Conservation (phyloP, 2,329 filamentous ascomycete genomes). For the Calonectria honghensis region DNA sequence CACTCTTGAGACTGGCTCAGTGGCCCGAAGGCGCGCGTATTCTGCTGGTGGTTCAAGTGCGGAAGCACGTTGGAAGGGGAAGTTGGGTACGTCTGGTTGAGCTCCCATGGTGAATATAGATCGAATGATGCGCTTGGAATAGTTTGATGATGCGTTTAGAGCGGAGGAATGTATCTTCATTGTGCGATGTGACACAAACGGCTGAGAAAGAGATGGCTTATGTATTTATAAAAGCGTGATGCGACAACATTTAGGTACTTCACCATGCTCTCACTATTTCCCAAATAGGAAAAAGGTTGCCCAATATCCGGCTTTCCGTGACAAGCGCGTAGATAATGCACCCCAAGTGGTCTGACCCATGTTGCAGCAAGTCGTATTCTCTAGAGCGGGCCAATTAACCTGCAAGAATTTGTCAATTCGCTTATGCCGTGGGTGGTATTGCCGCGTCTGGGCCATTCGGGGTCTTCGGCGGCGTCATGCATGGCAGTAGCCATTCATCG, state of each 20-base stretch:
- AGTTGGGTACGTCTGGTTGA: constrained; percentile 34
- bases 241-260: too few relatives aligned
- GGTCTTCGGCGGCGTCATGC: constrained; percentile 9
- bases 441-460: constrained; percentile 8
- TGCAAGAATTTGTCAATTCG: constrained; percentile 11
- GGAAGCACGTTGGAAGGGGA: constrained; percentile 50
- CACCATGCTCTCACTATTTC: not conserved
- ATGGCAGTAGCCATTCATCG: not conserved
- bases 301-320: not conserved
- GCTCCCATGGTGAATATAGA: constrained; percentile 31
- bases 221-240: constrained; percentile 8
- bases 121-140: not conserved
- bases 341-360: not conserved
- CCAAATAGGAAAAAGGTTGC: constrained; percentile 11
- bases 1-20: constrained; percentile 65
- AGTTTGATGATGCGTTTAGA: not conserved
- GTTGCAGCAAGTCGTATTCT: not conserved
- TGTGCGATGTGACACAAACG: not conserved
- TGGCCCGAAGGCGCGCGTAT: constrained; percentile 65
- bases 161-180: not conserved
- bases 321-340: not conserved
- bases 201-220: not conserved
- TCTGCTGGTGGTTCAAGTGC: constrained; percentile 63
- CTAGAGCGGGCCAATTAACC: not conserved
- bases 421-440: constrained; percentile 17